phyloP scores from a whole-genome alignment of 2,329 filamentous ascomycete genomes.

The Trichoderma sp. region DNA sequence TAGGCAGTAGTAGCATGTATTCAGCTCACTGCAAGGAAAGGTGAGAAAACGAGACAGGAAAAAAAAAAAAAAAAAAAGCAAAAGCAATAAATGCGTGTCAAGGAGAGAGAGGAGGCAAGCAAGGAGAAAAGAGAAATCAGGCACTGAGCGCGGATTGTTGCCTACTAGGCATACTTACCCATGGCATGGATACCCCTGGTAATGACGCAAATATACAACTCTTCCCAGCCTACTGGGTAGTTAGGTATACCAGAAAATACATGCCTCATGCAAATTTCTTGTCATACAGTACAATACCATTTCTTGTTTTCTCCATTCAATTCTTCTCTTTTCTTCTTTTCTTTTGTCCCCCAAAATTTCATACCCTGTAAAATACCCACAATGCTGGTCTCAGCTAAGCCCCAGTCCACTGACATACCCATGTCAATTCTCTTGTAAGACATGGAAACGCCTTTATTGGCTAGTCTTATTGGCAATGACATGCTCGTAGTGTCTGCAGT shows the following conservation, averaged over 20 bases:
- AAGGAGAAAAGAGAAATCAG: background rate
- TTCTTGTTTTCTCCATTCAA: background rate
- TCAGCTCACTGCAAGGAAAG: background rate
- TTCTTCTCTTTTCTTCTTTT: background rate
- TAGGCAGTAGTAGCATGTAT: background rate
- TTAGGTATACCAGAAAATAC: background rate
- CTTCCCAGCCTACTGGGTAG: background rate
- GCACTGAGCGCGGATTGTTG: background rate
- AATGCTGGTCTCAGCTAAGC: background rate
- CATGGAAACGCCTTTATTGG: background rate
- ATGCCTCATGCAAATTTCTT: background rate
- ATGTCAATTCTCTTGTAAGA: background rate
- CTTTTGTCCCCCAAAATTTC: background rate
- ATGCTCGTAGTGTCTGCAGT: background rate
- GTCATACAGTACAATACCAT: background rate
- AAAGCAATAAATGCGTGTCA: background rate
- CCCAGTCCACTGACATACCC: background rate
- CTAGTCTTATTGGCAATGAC: background rate
- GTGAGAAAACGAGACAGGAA: background rate
- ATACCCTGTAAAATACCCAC: background rate
- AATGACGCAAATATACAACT: background rate
- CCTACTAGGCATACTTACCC: background rate
- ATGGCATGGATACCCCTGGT: background rate
- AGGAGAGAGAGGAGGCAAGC: background rate
- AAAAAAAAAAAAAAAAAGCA: background rate